Evolutionary conservation across 257 asterid species (phyloP).

Genomic region (Linaria vulgaris): DNA sequence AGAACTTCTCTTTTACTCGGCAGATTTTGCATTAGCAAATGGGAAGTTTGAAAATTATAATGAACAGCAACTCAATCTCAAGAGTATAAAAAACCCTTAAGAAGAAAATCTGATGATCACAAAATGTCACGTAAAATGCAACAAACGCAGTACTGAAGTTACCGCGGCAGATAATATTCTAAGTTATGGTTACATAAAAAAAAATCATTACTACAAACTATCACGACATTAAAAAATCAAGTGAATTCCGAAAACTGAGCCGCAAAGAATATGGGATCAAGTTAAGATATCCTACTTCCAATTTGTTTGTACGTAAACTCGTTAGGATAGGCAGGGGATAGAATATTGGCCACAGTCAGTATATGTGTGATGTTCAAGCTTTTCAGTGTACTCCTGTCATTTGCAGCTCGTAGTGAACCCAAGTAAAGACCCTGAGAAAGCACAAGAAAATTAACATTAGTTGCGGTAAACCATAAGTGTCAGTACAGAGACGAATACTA

Average conservation of each 20-base stretch:
- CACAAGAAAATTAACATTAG: conserved; percentile 13
- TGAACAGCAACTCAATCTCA: background rate
- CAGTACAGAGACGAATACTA: conserved; percentile 41
- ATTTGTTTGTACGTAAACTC: conserved; percentile 73
- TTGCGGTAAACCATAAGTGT: background rate
- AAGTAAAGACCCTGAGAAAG: conserved; percentile 73
- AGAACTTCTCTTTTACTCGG: background rate
- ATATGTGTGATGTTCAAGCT: conserved; percentile 68
- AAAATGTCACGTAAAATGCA: background rate
- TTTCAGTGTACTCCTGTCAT: conserved; percentile 48
- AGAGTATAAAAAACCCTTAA: background rate
- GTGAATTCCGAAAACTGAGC: background rate
- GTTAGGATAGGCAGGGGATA: conserved; percentile 51
- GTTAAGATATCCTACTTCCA: conserved; percentile 37
- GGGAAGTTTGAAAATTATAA: background rate
- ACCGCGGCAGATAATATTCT: background rate
- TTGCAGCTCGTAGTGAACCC: conserved; percentile 93
- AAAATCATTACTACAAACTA: background rate
- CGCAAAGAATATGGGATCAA: background rate
- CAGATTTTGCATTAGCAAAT: background rate
- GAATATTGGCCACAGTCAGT: conserved; percentile 56
- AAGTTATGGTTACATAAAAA: too few relatives aligned
- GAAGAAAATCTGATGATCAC: background rate
- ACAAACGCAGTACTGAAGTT: background rate
- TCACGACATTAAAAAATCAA: background rate